These are phyloP conservation scores for Cyberlindnera mississippiensis DNA, from an alignment of 805 yeast genomes.

Conservation along the genomic window DNA sequence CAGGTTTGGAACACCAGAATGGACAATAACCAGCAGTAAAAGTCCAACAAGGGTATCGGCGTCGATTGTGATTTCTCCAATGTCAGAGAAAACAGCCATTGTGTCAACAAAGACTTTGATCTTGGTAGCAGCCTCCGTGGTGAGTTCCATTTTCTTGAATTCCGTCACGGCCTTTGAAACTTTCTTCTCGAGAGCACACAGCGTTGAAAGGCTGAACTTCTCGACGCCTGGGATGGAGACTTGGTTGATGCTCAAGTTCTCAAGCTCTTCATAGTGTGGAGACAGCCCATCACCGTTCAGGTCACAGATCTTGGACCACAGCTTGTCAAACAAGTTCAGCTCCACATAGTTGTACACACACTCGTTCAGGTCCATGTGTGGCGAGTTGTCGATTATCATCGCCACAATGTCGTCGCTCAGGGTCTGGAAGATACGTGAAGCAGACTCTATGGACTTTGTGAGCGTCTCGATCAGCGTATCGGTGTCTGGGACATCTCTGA, in stretches of 20 bases:
- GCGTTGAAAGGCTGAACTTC: slow-evolving; percentile 27
- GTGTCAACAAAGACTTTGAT: slow-evolving; percentile 47
- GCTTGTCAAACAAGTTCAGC: slow-evolving; percentile 54
- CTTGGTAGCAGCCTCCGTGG: slow-evolving; percentile 47
- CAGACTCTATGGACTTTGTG: slow-evolving; percentile 24
- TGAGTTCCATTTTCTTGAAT: slow-evolving; percentile 43
- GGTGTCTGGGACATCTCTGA: slow-evolving; percentile 28
- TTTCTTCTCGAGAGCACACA: slow-evolving; percentile 36
- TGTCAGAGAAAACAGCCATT: slow-evolving; percentile 44
- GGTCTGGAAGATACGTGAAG: slow-evolving; percentile 29
- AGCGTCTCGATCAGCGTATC: slow-evolving; percentile 28
- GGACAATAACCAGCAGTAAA: slow-evolving; percentile 64
- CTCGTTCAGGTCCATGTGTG: slow-evolving; percentile 44
- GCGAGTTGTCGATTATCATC: slow-evolving; percentile 27
- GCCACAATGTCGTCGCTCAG: slow-evolving; percentile 25
- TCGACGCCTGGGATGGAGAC: slow-evolving; percentile 35
- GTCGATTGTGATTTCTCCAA: slow-evolving; percentile 43
- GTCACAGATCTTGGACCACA: slow-evolving; percentile 50
- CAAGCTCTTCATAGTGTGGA: slow-evolving; percentile 22
- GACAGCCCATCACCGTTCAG: slow-evolving; percentile 25
- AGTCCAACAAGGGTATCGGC: slow-evolving; percentile 81
- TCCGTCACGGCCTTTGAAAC: slow-evolving; percentile 48
- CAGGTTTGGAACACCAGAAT: slow-evolving; percentile 54
- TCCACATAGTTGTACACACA: slow-evolving; percentile 72
- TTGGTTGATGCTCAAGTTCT: slow-evolving; percentile 36